Percentiles rank a stretch among this genome's conserved stretches.
Conservation (phyloP, 768 basidiomycete species). For the Collybia mongolica region DNA sequence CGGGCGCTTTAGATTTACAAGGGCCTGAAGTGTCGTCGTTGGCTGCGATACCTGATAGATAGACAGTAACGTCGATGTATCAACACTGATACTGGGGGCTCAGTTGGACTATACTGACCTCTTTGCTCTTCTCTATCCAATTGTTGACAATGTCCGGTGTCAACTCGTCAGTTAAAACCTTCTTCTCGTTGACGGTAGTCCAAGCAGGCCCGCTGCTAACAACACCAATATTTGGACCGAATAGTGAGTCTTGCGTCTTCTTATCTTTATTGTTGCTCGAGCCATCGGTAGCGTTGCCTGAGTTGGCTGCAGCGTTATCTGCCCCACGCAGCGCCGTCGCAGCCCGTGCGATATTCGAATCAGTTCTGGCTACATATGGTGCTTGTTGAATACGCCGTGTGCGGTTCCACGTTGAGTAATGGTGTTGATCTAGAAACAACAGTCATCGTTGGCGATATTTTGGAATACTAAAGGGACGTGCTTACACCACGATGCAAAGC, state of each 20-base stretch:
- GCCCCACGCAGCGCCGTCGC: conserved; percentile 44
- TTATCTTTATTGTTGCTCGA: conserved; percentile 38
- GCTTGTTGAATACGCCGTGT: conserved; percentile 49
- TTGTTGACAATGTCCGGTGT: conserved; percentile 77
- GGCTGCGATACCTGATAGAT: conserved; percentile 64
- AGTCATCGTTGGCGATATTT: not conserved
- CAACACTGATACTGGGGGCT: too few species aligned
- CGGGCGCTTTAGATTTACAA: conserved; percentile 93
- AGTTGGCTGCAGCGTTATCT: not conserved
- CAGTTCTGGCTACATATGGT: conserved; percentile 51
- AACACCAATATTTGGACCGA: conserved; percentile 88
- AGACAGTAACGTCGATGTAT: conserved; percentile 4
- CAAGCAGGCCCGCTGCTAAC: conserved; percentile 68
- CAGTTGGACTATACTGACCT: conserved; percentile 46
- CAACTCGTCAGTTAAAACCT: conserved; percentile 61
- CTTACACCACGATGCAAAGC: conserved; percentile 37
- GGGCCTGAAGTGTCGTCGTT: conserved; percentile 90
- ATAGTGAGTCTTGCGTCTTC: conserved; percentile 77
- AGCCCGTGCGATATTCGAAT: conserved; percentile 44
- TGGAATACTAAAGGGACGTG: not conserved
- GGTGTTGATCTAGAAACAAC: conserved; percentile 35
- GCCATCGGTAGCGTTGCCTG: conserved; percentile 17
- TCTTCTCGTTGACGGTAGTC: conserved; percentile 67
- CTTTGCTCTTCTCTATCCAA: conserved; percentile 88
- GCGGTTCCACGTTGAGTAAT: conserved; percentile 59